A percentile compares a stretch with the other conserved stretches of the same genome.
Conservation (phyloP, 228 moss, liverwort and hornwort species). For the Sphagnum fallax region DNA sequence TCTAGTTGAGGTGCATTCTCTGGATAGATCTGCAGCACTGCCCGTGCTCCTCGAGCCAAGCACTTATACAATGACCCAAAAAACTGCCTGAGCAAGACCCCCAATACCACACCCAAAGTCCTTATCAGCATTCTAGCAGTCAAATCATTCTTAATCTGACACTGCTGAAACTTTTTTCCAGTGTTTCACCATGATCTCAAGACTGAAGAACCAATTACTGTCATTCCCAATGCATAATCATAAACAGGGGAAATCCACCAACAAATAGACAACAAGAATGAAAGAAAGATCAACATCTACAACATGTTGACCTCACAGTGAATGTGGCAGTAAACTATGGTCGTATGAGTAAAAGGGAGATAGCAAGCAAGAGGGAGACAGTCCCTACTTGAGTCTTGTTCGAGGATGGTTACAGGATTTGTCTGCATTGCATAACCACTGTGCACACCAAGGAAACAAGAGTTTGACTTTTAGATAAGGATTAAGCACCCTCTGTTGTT, state of each 20-base stretch:
- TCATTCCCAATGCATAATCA: too few relatives aligned
- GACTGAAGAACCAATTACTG: too few relatives aligned
- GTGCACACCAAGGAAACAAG: slow-evolving; percentile 9
- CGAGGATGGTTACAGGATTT: slow-evolving; percentile 81
- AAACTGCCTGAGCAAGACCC: slow-evolving; percentile 30
- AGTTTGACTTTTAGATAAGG: neutral
- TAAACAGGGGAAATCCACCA: too few relatives aligned
- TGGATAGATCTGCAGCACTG: slow-evolving; percentile 81
- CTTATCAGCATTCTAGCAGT: too few relatives aligned
- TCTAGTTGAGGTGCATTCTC: slow-evolving; percentile 76
- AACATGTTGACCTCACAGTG: too few relatives aligned
- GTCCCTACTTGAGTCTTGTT: slow-evolving; percentile 55
- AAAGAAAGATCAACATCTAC: too few relatives aligned
- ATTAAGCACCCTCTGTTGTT: neutral
- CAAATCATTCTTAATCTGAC: too few relatives aligned
- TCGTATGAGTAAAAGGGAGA: neutral
- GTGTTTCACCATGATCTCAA: too few relatives aligned
- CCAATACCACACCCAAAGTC: neutral
- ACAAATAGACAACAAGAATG: too few relatives aligned
- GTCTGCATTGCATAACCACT: slow-evolving; percentile 97
- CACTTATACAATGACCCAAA: slow-evolving; percentile 77
- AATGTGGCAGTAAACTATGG: too few relatives aligned
- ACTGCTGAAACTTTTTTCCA: too few relatives aligned
- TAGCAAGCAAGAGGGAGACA: neutral
- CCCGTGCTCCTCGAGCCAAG: slow-evolving; percentile 73